Evolutionary conservation across 169 alveolate species (phyloP).

Genomic region (Cryptosporidium bovis): DNA sequence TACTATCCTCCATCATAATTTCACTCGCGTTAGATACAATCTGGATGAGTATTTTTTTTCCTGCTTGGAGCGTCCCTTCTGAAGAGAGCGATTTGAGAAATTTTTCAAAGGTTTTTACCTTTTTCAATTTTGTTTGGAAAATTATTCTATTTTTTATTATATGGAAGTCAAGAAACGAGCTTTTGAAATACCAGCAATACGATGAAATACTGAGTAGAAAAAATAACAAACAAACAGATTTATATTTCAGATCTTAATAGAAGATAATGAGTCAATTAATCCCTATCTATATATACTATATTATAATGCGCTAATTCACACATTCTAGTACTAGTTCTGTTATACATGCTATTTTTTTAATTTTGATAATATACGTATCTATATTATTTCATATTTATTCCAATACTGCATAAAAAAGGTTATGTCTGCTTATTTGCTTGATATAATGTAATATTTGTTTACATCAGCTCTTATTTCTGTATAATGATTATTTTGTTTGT

Average conservation of each 20-base stretch:
- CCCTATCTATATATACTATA: not conserved
- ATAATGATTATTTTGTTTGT: too few relatives aligned
- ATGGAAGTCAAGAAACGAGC: conserved; percentile 70
- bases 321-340: not conserved
- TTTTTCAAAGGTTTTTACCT: conserved; percentile 63
- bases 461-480: too few relatives aligned
- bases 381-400: too few relatives aligned
- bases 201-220: conserved; percentile 49
- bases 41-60: conserved; percentile 70
- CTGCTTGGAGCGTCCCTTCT: conserved; percentile 67
- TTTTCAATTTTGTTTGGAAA: conserved; percentile 63
- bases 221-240: conserved; percentile 5
- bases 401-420: too few relatives aligned
- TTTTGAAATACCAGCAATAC: conserved; percentile 35
- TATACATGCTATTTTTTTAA: not conserved
- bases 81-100: conserved; percentile 66
- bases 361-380: too few relatives aligned
- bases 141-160: conserved; percentile 49
- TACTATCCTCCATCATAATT: conserved; percentile 20
- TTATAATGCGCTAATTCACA: not conserved
- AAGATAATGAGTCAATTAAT: not conserved
- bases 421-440: too few relatives aligned
- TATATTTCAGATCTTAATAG: not conserved
- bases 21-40: conserved; percentile 31
- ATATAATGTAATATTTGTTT: too few relatives aligned